Conservation (phyloP, 305 asterid genomes). For the Ilex paraguariensis region DNA sequence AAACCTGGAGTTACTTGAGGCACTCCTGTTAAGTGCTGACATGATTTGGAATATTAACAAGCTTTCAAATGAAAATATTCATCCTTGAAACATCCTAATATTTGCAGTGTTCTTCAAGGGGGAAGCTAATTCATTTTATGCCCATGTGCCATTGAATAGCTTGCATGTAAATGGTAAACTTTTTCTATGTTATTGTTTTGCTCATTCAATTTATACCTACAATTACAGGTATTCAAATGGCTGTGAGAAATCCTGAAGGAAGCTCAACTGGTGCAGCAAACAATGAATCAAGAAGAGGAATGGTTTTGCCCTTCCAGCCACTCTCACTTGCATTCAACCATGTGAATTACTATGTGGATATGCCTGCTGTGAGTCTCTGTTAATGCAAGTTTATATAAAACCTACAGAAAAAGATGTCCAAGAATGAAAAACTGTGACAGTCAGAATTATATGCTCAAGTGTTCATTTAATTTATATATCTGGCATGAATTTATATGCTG, state of each 20-base stretch:
- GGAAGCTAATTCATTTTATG: too few species aligned
- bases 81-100: neutral
- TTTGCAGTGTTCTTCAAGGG: too few species aligned
- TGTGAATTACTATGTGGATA: conserved; percentile 72
- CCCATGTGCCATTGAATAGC: too few species aligned
- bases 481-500: too few species aligned
- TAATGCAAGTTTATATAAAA: neutral
- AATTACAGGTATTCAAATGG: conserved; percentile 43
- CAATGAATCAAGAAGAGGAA: conserved; percentile 46
- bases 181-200: neutral
- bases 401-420: too few species aligned
- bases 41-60: too few species aligned
- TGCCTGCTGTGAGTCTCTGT: conserved; percentile 68
- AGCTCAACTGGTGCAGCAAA: conserved; percentile 11
- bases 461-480: too few species aligned
- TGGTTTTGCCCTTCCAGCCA: conserved; percentile 79
- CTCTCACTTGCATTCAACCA: conserved; percentile 76
- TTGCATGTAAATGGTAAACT: too few species aligned
- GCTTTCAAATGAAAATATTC: neutral
- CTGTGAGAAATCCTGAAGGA: conserved; percentile 15
- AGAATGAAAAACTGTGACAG: too few species aligned
- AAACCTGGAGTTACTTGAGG: too few species aligned
- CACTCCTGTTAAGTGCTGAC: too few species aligned
- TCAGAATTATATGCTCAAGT: too few species aligned
- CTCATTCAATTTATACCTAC: conserved; percentile 2